Evolutionary conservation across 129 eudicot species (phyloP).

Genomic region (Calendula officinalis): DNA sequence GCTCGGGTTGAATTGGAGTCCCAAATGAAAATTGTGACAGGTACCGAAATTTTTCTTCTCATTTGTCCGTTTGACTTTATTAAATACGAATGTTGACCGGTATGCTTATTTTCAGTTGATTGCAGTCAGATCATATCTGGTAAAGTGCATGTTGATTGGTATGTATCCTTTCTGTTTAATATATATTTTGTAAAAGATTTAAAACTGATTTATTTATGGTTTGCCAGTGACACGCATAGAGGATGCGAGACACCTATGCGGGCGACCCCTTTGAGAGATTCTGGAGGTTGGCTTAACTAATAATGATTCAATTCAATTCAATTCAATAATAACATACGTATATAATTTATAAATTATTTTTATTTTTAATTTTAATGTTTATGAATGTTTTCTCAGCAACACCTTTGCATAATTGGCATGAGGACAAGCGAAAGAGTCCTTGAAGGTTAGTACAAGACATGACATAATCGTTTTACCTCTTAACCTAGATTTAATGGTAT

Average conservation of each 20-base stretch:
- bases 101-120: constrained; percentile 49
- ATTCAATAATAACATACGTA: no score
- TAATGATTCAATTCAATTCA: no score
- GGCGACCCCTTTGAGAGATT: constrained; percentile 82
- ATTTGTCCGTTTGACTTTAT: no score
- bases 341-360: not conserved
- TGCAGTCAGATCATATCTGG: constrained; percentile 53
- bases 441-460: constrained; percentile 64
- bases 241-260: constrained; percentile 98
- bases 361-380: not conserved
- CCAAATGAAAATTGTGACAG: constrained; percentile 80
- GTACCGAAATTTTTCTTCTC: constrained; percentile 25
- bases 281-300: constrained; percentile 48
- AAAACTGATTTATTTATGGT: constrained; percentile 10
- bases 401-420: constrained; percentile 94
- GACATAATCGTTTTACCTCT: no score
- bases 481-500: no score
- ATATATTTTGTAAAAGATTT: not conserved
- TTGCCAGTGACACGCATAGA: constrained; percentile 53
- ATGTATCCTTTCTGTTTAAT: not conserved
- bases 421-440: constrained; percentile 94
- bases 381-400: constrained; percentile 45
- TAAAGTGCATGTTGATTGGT: constrained; percentile 56
- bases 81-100: no score
- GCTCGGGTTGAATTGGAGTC: constrained; percentile 79